Base-by-base conservation (phyloP, 2,329 filamentous ascomycete species). In the Pyrenophora tritici-repentis region DNA sequence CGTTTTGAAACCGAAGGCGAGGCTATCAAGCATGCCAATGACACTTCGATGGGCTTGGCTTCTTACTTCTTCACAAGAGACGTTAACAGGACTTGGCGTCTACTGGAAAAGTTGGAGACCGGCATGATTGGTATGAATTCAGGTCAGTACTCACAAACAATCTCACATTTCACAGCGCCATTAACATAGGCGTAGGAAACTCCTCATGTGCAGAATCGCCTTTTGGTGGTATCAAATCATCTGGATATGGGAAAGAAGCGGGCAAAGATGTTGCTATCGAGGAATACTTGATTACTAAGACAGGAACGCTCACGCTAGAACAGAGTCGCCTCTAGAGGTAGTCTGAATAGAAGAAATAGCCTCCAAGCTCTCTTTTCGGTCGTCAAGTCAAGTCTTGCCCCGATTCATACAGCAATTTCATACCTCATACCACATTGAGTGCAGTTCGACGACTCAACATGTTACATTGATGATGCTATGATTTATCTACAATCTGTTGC, bases 1-100 rank as follows among this genome's bases (percentile, higher is more conserved):
- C 73, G 75, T 31, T 87, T 87, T 57, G 79, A 84, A 14, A 82
- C 78, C 0, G 85, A 87, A 55, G 81, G 85, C 1, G 81, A 87
- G 60, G 84, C 76, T 4, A 78, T 86, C 2, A 63, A 74, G 36
- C 37, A 83, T 8, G 40, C 40, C n/a, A 42, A 42, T 20, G 81
- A 43, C 20, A 75, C 72, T 47, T 82, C 20, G 7, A 35, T 85
- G 79, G 84, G 7, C 13, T 34, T 55, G 1, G 76, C 44, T 13
- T 39, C 26, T 2, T 55, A 54, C 36, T 42, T 59, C 26, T 55
- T 51, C 24, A 41, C 54, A 1, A 31, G 29, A 12, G 45, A 58
- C 32, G 39, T 60, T 1, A 31, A 36, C 4, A 42, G 55, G 4
- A 31, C 42, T 3, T 36, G 39, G 47, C 50, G 55, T 8, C 35